These are phyloP conservation scores for Globisporangium middletonii DNA, from an alignment of 352 stramenopile species.

Conservation along the genomic window DNA sequence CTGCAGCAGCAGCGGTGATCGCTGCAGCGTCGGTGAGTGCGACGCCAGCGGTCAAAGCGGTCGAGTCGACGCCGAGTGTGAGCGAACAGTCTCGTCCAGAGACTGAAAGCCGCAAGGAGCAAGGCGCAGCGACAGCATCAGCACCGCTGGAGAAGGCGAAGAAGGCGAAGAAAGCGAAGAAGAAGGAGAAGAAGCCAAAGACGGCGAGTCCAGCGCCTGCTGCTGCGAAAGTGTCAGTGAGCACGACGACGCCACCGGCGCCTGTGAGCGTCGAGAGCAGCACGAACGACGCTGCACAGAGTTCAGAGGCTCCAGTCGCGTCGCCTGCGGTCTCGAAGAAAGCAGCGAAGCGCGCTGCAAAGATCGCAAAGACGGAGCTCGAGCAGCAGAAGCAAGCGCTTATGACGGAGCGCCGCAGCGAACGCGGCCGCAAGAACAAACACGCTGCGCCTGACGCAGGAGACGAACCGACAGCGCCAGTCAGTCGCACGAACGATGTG, in stretches of 20 bases:
- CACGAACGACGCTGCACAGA: neutral
- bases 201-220: slow-evolving; percentile 10
- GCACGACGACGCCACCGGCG: neutral
- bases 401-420: neutral
- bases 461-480: neutral
- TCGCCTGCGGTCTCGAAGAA: neutral
- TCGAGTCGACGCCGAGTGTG: neutral
- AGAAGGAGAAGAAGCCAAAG: slow-evolving; percentile 6
- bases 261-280: neutral
- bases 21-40: neutral
- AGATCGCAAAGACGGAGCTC: slow-evolving; percentile 1
- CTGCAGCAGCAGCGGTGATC: neutral
- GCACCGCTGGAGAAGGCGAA: neutral
- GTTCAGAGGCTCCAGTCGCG: neutral
- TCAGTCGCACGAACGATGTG: neutral
- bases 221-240: neutral
- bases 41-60: neutral
- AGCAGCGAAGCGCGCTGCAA: neutral
- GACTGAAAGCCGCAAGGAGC: neutral
- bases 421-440: slow-evolving; percentile 11
- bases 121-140: neutral
- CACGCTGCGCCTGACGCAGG: slow-evolving; percentile 8
- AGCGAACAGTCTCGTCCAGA: too few relatives aligned
- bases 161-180: neutral
- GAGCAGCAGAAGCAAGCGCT: neutral